A percentile compares a stretch with the other conserved stretches of the same genome.
Evolutionary conservation across 1,139 yeast species (phyloP).

Genomic region (Saccharomyces pastorianus): DNA sequence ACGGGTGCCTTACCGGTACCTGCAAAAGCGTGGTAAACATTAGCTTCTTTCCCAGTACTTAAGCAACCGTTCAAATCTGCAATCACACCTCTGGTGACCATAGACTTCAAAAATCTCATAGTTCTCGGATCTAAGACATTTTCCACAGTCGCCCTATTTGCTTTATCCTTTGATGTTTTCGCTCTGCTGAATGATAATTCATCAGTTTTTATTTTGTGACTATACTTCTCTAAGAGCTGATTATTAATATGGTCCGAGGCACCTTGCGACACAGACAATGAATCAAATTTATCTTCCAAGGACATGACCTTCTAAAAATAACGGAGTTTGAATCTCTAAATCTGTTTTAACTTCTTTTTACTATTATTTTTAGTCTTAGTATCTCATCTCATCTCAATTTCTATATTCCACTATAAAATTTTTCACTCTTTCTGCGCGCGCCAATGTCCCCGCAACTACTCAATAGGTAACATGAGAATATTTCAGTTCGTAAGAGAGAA

Average conservation of each 20-base stretch:
- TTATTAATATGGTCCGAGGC: conserved; percentile 38
- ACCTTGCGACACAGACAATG: conserved; percentile 11
- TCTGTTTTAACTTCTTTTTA: background rate
- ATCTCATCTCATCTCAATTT: conserved; percentile 9
- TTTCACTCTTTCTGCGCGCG: background rate
- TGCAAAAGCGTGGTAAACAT: conserved; percentile 87
- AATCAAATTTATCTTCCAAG: conserved; percentile 18
- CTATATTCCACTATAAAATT: conserved; percentile 5
- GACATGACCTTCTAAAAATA: conserved; percentile 11
- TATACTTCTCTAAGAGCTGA: conserved; percentile 52
- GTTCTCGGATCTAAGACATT: conserved; percentile 96
- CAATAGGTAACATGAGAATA: background rate
- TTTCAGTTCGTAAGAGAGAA: background rate
- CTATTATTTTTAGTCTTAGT: background rate
- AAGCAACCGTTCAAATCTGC: conserved; percentile 88
- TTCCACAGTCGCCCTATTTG: conserved; percentile 93
- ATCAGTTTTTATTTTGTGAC: conserved; percentile 57
- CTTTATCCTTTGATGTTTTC: conserved; percentile 64
- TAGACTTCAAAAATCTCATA: conserved; percentile 66
- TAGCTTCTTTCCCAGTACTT: conserved; percentile 96
- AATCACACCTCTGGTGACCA: conserved; percentile 75
- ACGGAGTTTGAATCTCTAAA: background rate
- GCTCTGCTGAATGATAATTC: conserved; percentile 45
- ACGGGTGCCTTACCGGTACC: conserved; percentile 38
- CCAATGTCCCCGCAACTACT: background rate